Evolutionary conservation across 805 yeast species (phyloP).

Genomic region (Yarrowia sp.): DNA sequence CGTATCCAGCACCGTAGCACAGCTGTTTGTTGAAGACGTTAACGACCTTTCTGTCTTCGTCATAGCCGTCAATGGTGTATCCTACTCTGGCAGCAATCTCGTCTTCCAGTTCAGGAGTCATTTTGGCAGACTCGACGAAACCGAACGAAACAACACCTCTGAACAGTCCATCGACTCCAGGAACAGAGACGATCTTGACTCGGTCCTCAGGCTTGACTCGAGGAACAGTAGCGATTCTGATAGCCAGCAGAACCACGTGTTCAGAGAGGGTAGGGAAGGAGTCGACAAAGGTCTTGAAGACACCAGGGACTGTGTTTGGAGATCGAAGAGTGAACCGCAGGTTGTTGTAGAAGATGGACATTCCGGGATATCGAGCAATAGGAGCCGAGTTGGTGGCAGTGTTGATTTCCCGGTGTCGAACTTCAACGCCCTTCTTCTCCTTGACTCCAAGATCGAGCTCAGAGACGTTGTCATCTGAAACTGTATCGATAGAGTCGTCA

Average conservation of each 20-base stretch:
- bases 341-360: slow-evolving; percentile 56
- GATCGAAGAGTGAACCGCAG: slow-evolving; percentile 49
- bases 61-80: slow-evolving; percentile 17
- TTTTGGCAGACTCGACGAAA: slow-evolving; percentile 48
- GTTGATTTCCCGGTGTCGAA: slow-evolving; percentile 34
- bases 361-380: slow-evolving; percentile 47
- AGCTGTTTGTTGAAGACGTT: slow-evolving; percentile 37
- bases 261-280: slow-evolving; percentile 55
- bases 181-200: slow-evolving; percentile 53
- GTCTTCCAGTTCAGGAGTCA: slow-evolving; percentile 28
- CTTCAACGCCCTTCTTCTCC: slow-evolving; percentile 15
- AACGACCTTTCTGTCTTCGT: slow-evolving; percentile 25
- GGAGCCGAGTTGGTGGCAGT: slow-evolving; percentile 37
- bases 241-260: slow-evolving; percentile 55
- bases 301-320: slow-evolving; percentile 57
- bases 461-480: slow-evolving; percentile 11
- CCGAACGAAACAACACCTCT: slow-evolving; percentile 60
- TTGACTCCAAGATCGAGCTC: slow-evolving; percentile 23
- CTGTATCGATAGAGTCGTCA: slow-evolving; percentile 27
- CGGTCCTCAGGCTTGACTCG: slow-evolving; percentile 53
- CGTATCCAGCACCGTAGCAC: slow-evolving; percentile 29
- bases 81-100: slow-evolving; percentile 27
- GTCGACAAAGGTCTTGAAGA: slow-evolving; percentile 52
- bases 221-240: slow-evolving; percentile 56
- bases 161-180: slow-evolving; percentile 55